phyloP scores from a whole-genome alignment of 163 green algal genomes.

The Picocystis sp. region DNA sequence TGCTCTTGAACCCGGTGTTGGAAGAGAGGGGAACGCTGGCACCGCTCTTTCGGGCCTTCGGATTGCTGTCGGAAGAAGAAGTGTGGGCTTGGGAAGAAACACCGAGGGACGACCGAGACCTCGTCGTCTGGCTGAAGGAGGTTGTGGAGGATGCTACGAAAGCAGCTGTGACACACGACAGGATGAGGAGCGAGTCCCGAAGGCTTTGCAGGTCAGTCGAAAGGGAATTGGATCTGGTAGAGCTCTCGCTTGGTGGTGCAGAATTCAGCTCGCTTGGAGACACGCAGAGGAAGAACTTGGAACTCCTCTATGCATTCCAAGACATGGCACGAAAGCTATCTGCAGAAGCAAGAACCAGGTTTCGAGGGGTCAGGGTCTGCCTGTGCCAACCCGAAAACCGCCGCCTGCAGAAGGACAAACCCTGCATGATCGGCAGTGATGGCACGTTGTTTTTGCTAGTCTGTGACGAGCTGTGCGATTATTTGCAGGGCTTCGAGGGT shows the following conservation, averaged over 20 bases:
- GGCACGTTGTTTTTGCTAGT: no score
- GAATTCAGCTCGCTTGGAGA: no score
- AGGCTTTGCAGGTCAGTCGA: neutral
- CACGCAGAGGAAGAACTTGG: neutral
- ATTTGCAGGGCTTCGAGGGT: no score
- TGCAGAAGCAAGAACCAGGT: neutral
- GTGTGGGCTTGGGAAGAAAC: neutral
- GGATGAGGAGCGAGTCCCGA: neutral
- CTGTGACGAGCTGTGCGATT: no score
- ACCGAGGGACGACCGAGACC: neutral
- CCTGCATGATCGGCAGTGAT: no score
- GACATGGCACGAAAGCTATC: neutral
- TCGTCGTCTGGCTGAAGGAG: neutral
- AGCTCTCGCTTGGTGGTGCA: no score
- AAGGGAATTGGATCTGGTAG: neutral
- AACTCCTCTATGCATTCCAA: neutral
- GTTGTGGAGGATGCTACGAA: neutral
- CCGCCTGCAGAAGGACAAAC: no score
- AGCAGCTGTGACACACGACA: neutral
- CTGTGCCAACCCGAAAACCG: neutral
- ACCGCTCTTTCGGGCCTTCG: slow-evolving; percentile 1
- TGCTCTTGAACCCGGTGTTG: neutral
- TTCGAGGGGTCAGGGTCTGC: neutral
- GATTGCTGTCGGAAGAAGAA: neutral
- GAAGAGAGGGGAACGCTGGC: neutral